Evolutionary conservation across 345 rosid species (phyloP), one percentile per base, ranked within the genome.

Genomic region (Melastoma malabathricum): DNA sequence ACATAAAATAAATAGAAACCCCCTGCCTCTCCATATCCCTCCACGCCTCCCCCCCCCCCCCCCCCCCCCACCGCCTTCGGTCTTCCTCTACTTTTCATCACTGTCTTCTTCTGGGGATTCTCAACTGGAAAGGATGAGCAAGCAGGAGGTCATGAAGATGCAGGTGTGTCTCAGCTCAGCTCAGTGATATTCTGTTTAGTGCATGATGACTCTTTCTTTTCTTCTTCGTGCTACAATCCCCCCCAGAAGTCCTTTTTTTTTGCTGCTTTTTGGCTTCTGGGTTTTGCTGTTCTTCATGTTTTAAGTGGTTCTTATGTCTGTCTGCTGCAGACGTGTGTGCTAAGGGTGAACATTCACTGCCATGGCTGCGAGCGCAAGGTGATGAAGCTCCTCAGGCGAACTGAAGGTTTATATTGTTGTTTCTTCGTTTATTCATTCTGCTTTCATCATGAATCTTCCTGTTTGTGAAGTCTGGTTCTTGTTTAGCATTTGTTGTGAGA

Each of bases 351-450:
- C 58, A 84, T 90, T 31, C 84, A 84, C 74, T 92, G 98, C 59
- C 96, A 84, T 64, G 98, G 97, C 2, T 92, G 98, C 55, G 74
- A 75, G 64, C 71, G 69, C 51, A 92, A 84, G 70, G 77, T 92
- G 19, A 81, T 57, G 85, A 87, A 80, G 59, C 75, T 75, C 31
- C 63, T 92, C 46, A 84, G 68, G 71, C 80, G 81, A 63, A 69
- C 75, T 18, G 93, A 87, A 52, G 98, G 98, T 87, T 39, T 29
- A 6, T 2, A 12, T n/a, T n/a, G n/a, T n/a, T n/a, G n/a, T n/a
- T n/a, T n/a, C n/a, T n/a, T n/a, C n/a, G n/a, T n/a, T n/a, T n/a
- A n/a, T n/a, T n/a, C n/a, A n/a, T n/a, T n/a, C n/a, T n/a, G n/a
- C n/a, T n/a, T n/a, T n/a, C n/a, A n/a, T n/a, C n/a, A 17, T 38